Conservation (phyloP, 441 rosid species). For the Raphanus hybrid region DNA sequence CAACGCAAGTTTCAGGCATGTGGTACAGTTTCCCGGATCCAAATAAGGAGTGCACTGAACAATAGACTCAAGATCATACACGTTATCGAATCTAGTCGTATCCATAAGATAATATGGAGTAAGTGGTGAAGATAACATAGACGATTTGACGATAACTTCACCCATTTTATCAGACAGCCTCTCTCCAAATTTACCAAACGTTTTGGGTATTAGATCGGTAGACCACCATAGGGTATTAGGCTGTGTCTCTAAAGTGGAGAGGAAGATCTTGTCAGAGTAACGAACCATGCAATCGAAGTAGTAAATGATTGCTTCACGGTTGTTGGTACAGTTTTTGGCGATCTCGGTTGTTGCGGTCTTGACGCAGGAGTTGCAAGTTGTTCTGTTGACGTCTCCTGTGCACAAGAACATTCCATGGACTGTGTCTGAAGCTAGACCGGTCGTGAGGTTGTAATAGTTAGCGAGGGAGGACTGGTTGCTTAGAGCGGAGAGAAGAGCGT, state of each 20-base stretch:
- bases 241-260: slow-evolving; percentile 13
- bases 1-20: slow-evolving; percentile 30
- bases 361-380: slow-evolving; percentile 28
- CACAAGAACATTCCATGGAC: slow-evolving; percentile 32
- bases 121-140: slow-evolving; percentile 6
- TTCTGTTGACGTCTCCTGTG: slow-evolving; percentile 33
- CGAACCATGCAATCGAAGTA: slow-evolving; percentile 29
- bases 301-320: slow-evolving; percentile 28
- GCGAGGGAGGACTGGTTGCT: slow-evolving; percentile 19
- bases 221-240: background rate
- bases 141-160: slow-evolving; percentile 27
- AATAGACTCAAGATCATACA: slow-evolving; percentile 36
- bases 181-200: background rate
- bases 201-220: slow-evolving; percentile 1
- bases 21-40: slow-evolving; percentile 15
- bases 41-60: slow-evolving; percentile 33
- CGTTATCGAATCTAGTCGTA: background rate
- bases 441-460: slow-evolving; percentile 30
- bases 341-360: slow-evolving; percentile 25
- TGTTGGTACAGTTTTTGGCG: slow-evolving; percentile 27
- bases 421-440: slow-evolving; percentile 31
- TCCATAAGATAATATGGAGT: slow-evolving; percentile 25
- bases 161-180: slow-evolving; percentile 20
- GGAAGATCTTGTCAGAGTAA: slow-evolving; percentile 30
- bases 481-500: slow-evolving; percentile 23